phyloP scores from a whole-genome alignment of 176 grass and related monocot genomes.

The Avena eriantha region DNA sequence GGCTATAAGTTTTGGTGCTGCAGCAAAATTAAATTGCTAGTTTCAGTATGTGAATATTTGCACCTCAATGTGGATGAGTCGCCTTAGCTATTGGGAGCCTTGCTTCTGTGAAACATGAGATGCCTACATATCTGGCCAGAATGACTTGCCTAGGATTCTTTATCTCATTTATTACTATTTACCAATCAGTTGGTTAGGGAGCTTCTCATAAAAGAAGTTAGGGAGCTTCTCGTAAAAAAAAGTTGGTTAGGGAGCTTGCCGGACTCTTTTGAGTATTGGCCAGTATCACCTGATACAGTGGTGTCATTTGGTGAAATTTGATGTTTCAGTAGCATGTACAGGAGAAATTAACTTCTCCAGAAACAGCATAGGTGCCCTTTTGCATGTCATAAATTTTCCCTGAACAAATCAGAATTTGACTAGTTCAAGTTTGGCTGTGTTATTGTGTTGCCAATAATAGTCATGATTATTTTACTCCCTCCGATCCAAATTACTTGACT shows the following conservation, averaged over 20 bases:
- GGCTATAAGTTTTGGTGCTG: not conserved
- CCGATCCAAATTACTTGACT: no score
- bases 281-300: not conserved
- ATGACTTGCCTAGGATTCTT: slow-evolving; percentile 18
- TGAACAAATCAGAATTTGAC: slow-evolving; percentile 9
- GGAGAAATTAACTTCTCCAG: slow-evolving; percentile 8
- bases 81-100: not conserved
- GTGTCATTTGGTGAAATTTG: slow-evolving; percentile 12
- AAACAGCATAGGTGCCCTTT: not conserved
- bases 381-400: slow-evolving; percentile 8
- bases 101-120: not conserved
- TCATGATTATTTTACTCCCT: not conserved
- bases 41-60: slow-evolving; percentile 22
- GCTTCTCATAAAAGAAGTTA: not conserved
- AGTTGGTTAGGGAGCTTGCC: not conserved
- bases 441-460: not conserved
- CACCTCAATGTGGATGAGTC: slow-evolving; percentile 2
- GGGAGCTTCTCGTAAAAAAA: not conserved
- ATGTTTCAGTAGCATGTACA: not conserved
- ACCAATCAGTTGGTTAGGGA: slow-evolving; percentile 22
- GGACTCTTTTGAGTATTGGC: not conserved
- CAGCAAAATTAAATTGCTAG: slow-evolving; percentile 12
- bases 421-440: not conserved
- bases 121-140: not conserved
- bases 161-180: slow-evolving; percentile 15